A percentile compares a stretch with the other conserved stretches of the same genome.
Conservation (phyloP, 2,329 filamentous ascomycete species). For the Colletotrichum cuscutae region DNA sequence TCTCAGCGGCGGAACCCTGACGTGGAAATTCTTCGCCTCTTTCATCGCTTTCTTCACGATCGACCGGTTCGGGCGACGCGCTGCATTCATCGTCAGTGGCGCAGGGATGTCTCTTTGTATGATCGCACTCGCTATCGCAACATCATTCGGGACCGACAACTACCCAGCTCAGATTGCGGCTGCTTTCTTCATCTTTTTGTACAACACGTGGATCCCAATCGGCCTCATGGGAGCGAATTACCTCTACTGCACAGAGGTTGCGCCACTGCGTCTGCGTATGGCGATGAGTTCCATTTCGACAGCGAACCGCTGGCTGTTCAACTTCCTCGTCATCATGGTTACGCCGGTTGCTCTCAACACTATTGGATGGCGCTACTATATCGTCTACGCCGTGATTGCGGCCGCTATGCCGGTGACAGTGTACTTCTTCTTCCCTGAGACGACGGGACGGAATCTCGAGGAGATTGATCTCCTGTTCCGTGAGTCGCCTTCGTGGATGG, state of each 20-base stretch:
- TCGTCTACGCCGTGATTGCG: slow-evolving; percentile 58
- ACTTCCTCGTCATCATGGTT: slow-evolving; percentile 56
- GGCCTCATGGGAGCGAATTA: slow-evolving; percentile 70
- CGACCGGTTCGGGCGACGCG: slow-evolving; percentile 60
- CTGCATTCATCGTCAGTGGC: slow-evolving; percentile 62
- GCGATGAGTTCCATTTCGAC: slow-evolving; percentile 67
- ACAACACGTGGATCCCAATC: slow-evolving; percentile 69
- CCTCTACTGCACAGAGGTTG: slow-evolving; percentile 68
- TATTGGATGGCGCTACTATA: slow-evolving; percentile 63
- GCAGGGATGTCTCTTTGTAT: slow-evolving; percentile 65
- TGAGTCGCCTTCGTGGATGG: slow-evolving; percentile 48
- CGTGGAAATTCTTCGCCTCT: slow-evolving; percentile 65
- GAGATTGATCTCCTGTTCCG: slow-evolving; percentile 56
- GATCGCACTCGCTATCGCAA: slow-evolving; percentile 62
- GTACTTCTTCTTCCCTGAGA: slow-evolving; percentile 58
- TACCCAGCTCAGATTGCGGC: slow-evolving; percentile 59
- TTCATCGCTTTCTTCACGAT: slow-evolving; percentile 61
- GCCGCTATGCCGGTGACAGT: slow-evolving; percentile 55
- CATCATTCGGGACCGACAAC: slow-evolving; percentile 58
- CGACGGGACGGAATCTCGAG: slow-evolving; percentile 59
- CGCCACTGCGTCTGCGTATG: slow-evolving; percentile 60
- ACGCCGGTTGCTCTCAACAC: slow-evolving; percentile 57
- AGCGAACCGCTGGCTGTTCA: slow-evolving; percentile 62
- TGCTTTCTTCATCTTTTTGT: slow-evolving; percentile 67
- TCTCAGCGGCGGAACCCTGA: slow-evolving; percentile 59